phyloP scores from a whole-genome alignment of 257 asterid genomes.

The Nicotiana attenuata region DNA sequence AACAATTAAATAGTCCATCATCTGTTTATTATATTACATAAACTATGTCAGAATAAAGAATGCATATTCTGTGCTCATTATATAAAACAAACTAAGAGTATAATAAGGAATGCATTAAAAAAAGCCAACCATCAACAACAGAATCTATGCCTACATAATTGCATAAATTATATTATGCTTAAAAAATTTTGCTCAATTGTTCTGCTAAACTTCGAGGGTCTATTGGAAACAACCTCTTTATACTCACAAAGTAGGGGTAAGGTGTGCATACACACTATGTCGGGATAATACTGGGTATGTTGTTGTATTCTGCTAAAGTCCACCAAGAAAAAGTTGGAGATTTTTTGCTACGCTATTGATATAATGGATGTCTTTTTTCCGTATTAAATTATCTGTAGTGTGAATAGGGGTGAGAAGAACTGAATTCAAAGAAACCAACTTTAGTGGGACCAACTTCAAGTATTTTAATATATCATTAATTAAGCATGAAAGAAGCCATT shows the following conservation, averaged over 20 bases:
- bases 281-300: too few relatives aligned
- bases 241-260: too few relatives aligned
- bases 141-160: background rate
- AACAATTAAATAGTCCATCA: background rate
- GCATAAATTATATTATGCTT: background rate
- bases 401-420: constrained; percentile 25
- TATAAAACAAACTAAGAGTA: background rate
- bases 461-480: constrained; percentile 11
- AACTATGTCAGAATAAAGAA: background rate
- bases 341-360: background rate
- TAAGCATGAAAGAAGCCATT: constrained; percentile 31
- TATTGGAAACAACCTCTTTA: too few relatives aligned
- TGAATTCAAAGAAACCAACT: constrained; percentile 18
- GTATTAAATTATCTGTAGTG: background rate
- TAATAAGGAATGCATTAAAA: background rate
- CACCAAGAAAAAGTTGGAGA: background rate
- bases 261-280: too few relatives aligned
- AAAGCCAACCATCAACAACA: background rate
- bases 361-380: background rate
- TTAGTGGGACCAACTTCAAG: constrained; percentile 35
- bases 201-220: too few relatives aligned
- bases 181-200: background rate
- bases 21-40: background rate
- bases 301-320: background rate
- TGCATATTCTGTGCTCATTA: background rate